Percentiles rank a stretch among this genome's conserved stretches.
These are phyloP conservation scores for Collybia nuda DNA, from an alignment of 768 basidiomycete genomes.

Conservation along the genomic window DNA sequence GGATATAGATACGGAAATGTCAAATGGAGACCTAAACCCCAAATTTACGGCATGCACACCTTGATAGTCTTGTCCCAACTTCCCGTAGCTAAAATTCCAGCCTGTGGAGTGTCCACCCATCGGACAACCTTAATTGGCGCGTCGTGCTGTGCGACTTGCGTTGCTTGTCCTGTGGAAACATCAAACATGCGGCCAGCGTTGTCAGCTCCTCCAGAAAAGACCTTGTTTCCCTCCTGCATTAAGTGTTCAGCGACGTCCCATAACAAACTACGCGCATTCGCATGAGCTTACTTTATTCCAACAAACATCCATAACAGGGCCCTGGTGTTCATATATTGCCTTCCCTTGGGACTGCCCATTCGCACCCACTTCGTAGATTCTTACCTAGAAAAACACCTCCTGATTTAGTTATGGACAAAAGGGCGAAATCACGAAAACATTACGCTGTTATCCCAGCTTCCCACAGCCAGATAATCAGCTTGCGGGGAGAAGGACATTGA, in stretches of 20 bases:
- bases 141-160: slow-evolving; percentile 89
- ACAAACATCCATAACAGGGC: slow-evolving; percentile 81
- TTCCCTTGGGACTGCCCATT: slow-evolving; percentile 83
- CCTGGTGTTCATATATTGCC: slow-evolving; percentile 89
- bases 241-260: slow-evolving; percentile 5
- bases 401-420: slow-evolving; percentile 5
- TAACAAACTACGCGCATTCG: background rate
- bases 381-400: slow-evolving; percentile 55
- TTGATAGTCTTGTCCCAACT: slow-evolving; percentile 99
- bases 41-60: slow-evolving; percentile 40
- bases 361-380: slow-evolving; percentile 86
- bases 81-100: slow-evolving; percentile 84
- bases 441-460: slow-evolving; percentile 93
- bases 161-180: slow-evolving; percentile 74
- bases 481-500: slow-evolving; percentile 80
- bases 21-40: background rate
- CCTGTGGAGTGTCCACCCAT: slow-evolving; percentile 76
- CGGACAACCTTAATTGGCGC: slow-evolving; percentile 81
- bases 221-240: slow-evolving; percentile 80
- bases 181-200: slow-evolving; percentile 96
- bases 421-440: background rate
- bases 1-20: background rate
- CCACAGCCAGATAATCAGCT: slow-evolving; percentile 89
- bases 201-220: slow-evolving; percentile 92
- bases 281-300: slow-evolving; percentile 79